Evolutionary conservation across 2,329 filamentous ascomycete species (phyloP).

Genomic region (Elsinoe australis): DNA sequence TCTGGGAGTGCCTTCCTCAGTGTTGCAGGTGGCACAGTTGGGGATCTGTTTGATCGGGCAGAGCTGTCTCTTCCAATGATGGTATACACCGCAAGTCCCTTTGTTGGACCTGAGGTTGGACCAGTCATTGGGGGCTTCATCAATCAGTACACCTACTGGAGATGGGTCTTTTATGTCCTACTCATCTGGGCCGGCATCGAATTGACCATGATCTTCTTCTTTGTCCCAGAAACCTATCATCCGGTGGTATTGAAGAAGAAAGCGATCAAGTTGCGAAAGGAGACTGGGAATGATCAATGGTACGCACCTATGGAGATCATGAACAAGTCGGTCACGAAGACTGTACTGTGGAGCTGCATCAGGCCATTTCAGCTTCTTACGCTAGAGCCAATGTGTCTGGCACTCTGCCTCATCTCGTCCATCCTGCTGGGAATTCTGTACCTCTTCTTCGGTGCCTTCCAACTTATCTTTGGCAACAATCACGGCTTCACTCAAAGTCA

Average conservation of each 20-base stretch:
- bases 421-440: conserved; percentile 83
- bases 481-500: conserved; percentile 75
- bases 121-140: conserved; percentile 69
- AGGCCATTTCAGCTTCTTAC: conserved; percentile 69
- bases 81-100: conserved; percentile 52
- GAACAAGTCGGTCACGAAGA: conserved; percentile 56
- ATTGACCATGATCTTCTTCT: conserved; percentile 55
- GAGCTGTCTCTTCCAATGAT: conserved; percentile 76
- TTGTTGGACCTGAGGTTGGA: conserved; percentile 48
- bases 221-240: conserved; percentile 84
- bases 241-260: conserved; percentile 64
- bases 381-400: conserved; percentile 77
- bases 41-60: conserved; percentile 63
- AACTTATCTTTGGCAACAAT: conserved; percentile 65
- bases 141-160: conserved; percentile 64
- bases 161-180: conserved; percentile 78
- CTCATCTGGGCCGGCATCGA: conserved; percentile 70
- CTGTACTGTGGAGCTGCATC: conserved; percentile 47
- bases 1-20: conserved; percentile 55
- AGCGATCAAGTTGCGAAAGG: conserved; percentile 59
- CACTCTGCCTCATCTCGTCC: conserved; percentile 73
- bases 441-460: conserved; percentile 84
- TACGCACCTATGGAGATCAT: conserved; percentile 68
- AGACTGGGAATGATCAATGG: conserved; percentile 71
- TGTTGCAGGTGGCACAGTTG: conserved; percentile 78